These are phyloP conservation scores for Diaporthe destruens DNA, from an alignment of 2,329 filamentous ascomycete species.

Conservation along the genomic window DNA sequence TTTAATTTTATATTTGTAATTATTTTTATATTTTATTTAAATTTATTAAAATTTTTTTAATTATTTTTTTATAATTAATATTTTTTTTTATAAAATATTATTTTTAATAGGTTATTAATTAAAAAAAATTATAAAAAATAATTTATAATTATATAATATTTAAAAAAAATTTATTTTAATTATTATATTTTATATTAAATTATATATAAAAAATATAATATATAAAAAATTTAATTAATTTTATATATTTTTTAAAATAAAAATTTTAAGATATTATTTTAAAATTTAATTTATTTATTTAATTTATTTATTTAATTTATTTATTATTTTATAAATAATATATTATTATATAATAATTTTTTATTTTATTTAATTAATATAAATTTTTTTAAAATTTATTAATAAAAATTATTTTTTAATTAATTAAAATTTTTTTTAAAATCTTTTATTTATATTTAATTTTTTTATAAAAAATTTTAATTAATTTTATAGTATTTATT, in stretches of 20 bases:
- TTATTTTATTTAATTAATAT: background rate
- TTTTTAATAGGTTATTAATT: background rate
- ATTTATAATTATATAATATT: background rate
- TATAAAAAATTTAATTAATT: background rate
- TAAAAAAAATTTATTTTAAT: background rate
- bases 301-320: background rate
- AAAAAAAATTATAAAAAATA: background rate
- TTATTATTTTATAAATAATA: background rate
- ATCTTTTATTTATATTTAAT: background rate
- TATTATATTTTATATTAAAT: background rate
- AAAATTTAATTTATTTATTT: background rate
- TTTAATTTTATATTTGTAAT: background rate
- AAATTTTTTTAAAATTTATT: background rate
- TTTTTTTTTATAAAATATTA: background rate
- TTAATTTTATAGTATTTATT: background rate
- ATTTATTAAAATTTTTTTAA: background rate
- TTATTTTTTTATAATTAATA: background rate
- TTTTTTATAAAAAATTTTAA: background rate
- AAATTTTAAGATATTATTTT: background rate
- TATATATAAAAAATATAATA: background rate
- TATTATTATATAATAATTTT: background rate
- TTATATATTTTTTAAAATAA: background rate
- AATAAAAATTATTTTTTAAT: background rate
- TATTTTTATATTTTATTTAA: background rate
- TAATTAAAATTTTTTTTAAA: background rate